These are phyloP conservation scores for Aspergillus saccharolyticus DNA, from an alignment of 495 filamentous ascomycete species.

Conservation along the genomic window DNA sequence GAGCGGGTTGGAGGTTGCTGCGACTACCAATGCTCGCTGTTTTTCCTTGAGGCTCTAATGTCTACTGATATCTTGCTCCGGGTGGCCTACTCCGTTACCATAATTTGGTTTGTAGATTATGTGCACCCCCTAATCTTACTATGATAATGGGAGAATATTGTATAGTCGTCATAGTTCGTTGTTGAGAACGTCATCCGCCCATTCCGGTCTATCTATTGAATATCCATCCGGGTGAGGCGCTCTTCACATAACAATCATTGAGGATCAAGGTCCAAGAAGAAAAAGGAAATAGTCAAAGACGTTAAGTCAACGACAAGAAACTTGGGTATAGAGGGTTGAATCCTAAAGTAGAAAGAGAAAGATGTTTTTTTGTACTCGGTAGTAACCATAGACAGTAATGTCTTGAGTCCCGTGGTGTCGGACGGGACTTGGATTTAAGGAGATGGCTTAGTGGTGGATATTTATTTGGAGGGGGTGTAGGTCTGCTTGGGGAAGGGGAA, in stretches of 20 bases:
- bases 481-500: slow-evolving; percentile 81
- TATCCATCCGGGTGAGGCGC: background rate
- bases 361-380: slow-evolving; percentile 14
- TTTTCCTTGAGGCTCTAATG: too few species aligned
- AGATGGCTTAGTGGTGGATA: slow-evolving; percentile 22
- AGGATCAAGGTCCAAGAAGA: slow-evolving; percentile 6
- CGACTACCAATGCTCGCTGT: too few species aligned
- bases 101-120: too few species aligned
- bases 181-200: slow-evolving; percentile 39
- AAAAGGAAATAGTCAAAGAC: slow-evolving; percentile 23
- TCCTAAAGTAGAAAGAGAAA: slow-evolving; percentile 28
- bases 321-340: slow-evolving; percentile 49
- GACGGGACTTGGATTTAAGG: background rate
- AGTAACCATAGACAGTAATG: background rate
- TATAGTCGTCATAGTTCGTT: slow-evolving; percentile 31
- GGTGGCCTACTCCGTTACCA: slow-evolving; percentile 7
- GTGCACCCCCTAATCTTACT: too few species aligned
- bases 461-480: slow-evolving; percentile 47
- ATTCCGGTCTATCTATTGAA: slow-evolving; percentile 19
- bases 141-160: background rate
- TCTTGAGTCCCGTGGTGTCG: background rate
- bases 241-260: slow-evolving; percentile 7
- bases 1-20: too few species aligned
- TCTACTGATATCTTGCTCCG: too few species aligned
- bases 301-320: slow-evolving; percentile 32